These are phyloP conservation scores for Breviolum minutum DNA, from an alignment of 73 alveolate species.

Conservation along the genomic window DNA sequence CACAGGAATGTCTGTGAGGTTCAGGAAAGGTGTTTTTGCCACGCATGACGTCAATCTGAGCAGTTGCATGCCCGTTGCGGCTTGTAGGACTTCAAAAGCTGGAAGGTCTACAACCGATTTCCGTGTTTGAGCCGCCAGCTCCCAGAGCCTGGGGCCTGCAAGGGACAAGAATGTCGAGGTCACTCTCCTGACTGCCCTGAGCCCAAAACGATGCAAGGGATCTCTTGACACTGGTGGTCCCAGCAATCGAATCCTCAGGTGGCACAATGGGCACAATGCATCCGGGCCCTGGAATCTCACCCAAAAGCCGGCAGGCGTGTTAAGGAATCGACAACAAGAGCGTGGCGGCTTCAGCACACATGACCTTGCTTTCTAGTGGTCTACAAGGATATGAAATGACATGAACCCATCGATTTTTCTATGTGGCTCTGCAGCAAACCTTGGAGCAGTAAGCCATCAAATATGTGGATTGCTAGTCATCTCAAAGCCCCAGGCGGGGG, in stretches of 20 bases:
- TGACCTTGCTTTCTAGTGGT: neutral
- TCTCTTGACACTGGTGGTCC: constrained; percentile 86
- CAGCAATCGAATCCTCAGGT: constrained; percentile 53
- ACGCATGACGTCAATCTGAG: neutral
- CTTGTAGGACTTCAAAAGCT: neutral
- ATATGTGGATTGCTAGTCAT: neutral
- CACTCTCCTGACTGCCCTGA: neutral
- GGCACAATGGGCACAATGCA: too few relatives aligned
- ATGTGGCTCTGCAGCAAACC: neutral
- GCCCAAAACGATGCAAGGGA: constrained; percentile 38
- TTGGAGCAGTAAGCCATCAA: neutral
- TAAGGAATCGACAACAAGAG: constrained; percentile 28
- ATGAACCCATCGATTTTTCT: neutral
- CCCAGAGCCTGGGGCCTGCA: constrained; percentile 43
- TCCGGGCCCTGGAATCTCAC: too few relatives aligned
- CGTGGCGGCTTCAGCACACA: constrained; percentile 65
- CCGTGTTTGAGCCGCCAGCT: neutral
- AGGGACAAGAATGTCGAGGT: neutral
- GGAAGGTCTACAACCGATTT: neutral
- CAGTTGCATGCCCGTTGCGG: neutral
- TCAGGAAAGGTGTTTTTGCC: neutral
- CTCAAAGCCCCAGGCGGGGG: neutral
- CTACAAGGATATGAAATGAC: neutral
- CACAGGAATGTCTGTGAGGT: neutral
- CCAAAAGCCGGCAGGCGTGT: neutral